Evolutionary conservation across 768 basidiomycete species (phyloP), one percentile per base, ranked within the genome.

Genomic region (Pleurotus giganteus): DNA sequence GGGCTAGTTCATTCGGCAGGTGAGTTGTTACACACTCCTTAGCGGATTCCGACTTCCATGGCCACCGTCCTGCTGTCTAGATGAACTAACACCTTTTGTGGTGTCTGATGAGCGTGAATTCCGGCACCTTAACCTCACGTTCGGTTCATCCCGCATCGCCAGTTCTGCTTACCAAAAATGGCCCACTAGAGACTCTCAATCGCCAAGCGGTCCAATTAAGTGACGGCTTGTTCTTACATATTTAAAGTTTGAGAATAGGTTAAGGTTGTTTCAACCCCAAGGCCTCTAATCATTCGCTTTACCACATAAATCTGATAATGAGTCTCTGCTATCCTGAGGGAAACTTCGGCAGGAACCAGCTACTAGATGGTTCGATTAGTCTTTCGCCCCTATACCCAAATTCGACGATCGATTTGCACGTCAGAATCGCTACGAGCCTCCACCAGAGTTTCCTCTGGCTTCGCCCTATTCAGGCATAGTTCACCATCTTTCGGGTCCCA

Each of bases 361-460:
- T 87, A 89, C 86, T 88, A 88, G 75, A 89, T 87, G 87, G 87
- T 88, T 89, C 86, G 86, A 91, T 90, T 89, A 87, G 88, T 90
- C 89, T 90, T 90, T 90, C 85, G 84, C 88, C 89, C 88, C 88
- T 89, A 90, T 89, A 89, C 88, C 86, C 88, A 89, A 88, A 86
- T 90, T 88, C 77, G 85, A 89, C 88, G 84, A 90, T 89, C 85
- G 87, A 90, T 90, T 90, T 91, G 89, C 89, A 90, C 85, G 86
- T 89, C 89, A 91, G 89, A 89, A 91, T 86, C 84, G 87, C 89
- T 90, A 87, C 85, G 84, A 88, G 85, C 88, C 86, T 89, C 88
- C 88, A 90, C 86, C 88, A 89, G 88, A 88, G 89, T 91, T 90
- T 90, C 87, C 89, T 87, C 88, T 90, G 88, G 87, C 88, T 89